Evolutionary conservation across 768 basidiomycete species (phyloP), one percentile per base, ranked within the genome.

Genomic region (Coprinopsis cinerea): DNA sequence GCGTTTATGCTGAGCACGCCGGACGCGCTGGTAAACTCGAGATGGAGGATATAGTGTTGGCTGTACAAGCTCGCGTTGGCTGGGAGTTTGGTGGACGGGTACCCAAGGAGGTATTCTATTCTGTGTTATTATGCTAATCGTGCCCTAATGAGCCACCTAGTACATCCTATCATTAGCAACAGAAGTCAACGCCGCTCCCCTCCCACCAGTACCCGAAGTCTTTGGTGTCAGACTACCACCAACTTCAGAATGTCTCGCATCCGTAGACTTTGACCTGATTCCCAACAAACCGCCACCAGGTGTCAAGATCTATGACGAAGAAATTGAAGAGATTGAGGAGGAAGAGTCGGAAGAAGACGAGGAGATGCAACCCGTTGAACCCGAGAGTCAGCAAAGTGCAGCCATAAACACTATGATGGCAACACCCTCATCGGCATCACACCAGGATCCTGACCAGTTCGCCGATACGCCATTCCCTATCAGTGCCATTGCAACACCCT

Each of bases 61-160:
- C 89, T 1, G 83, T 91, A 3, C 90, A 92, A 64, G 88, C 89
- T 4, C 82, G 90, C 49, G 91, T 92, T 3, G 91, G 90, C 36
- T 92, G 91, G 91, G 91, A 92, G 65, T 87, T 91, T 62, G 90
- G 89, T 20, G 90, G 91, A 4, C 76, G 89, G 32, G 81, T 92
- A 24, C 90, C 90, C 2, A 92, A 92, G 68, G 90, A 92, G 80
- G 90, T 92, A 49, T 24, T 71, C 65, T 22, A 18, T 13, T 42
- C 55, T 20, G 25, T 27, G 36, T 52, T 11, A 18, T 53, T 28
- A 45, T 22, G 41, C 13, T 48, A 18, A 17, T 44, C 45, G 20
- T 13, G 26, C 26, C 43, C 44, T 40, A 26, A 51, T 22, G 37
- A 47, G 40, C 23, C 18, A 55, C 37, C 50, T 60, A 92, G 90